Evolutionary conservation across 352 stramenopile genomes (phyloP), one percentile per base, ranked within the genome.

Genomic region (Globisporangium okanoganense): DNA sequence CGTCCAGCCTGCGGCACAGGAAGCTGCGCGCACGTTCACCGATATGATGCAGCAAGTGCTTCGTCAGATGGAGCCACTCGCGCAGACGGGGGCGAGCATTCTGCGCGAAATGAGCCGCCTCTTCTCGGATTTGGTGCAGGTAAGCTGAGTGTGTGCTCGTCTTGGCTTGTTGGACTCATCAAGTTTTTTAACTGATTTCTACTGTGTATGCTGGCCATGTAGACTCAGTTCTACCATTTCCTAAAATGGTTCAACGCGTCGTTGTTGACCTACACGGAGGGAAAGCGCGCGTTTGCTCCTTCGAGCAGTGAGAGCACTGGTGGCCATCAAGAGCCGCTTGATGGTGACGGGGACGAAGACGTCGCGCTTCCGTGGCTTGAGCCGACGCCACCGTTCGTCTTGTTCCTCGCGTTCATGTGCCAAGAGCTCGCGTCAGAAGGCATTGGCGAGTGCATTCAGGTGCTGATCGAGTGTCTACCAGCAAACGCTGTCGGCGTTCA

Each of bases 21-120:
- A 88, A 31, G 68, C 76, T n/a, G 79, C 78, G 12, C 76, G 60
- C 16, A 72, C 63, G 20, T 87, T 90, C 53, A 80, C 70, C 1
- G 73, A 91, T 12, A 87, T 85, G 71, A 90, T 93, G 74, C 83
- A 92, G 65, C 75, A 87, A 52, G 80, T 90, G 25, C 58, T 95
- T 41, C 77, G 73, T 16, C 83, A 91, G 66, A 90, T 92, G 80
- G 73, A 92, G 60, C 82, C 83, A 8, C 72, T 95, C 24, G 72
- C 90, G 16, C 76, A 86, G 64, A 90, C 77, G 14, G 83, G 83
- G 0, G 76, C 79, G 27, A 70, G 69, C 4, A 80, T 92, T 44
- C 58, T 95, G 44, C 70, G 69, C 2, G 82, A 92, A n/a, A 79
- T 95, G 59, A 92, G 79, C 38, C 72, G 62, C 7, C 56, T 88